Conservation (phyloP, 345 rosid genomes). For the Passiflora organensis region DNA sequence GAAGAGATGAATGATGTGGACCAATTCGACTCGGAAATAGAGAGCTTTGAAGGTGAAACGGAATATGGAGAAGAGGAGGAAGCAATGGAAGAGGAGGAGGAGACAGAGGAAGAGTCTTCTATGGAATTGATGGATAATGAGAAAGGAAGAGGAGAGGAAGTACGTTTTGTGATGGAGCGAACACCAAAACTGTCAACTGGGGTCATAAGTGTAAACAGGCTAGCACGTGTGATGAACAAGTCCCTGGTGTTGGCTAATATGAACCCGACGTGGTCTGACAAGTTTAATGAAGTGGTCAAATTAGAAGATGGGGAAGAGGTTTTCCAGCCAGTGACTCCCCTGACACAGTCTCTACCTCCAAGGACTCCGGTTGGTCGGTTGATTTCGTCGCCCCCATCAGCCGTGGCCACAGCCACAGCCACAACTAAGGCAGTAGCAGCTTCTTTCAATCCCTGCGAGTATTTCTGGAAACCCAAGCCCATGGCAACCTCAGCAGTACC, state of each 20-base stretch:
- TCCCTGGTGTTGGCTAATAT: slow-evolving; percentile 39
- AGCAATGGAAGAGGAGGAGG: slow-evolving; percentile 17
- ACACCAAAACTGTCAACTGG: slow-evolving; percentile 35
- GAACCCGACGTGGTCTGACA: slow-evolving; percentile 47
- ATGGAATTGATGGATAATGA: slow-evolving; percentile 9
- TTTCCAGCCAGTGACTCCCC: slow-evolving; percentile 22
- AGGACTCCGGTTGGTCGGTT: slow-evolving; percentile 37
- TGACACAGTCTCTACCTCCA: slow-evolving; percentile 59
- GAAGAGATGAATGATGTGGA: slow-evolving; percentile 7
- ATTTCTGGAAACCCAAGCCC: slow-evolving; percentile 51
- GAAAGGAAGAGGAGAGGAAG: slow-evolving; percentile 8
- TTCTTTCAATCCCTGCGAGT: slow-evolving; percentile 58
- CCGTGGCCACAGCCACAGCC: slow-evolving; percentile 14
- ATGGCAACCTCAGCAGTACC: slow-evolving; percentile 8
- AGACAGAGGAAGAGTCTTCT: slow-evolving; percentile 16
- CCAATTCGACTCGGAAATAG: slow-evolving; percentile 16
- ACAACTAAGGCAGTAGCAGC: slow-evolving; percentile 25
- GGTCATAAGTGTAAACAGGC: slow-evolving; percentile 42
- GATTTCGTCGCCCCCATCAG: slow-evolving; percentile 25
- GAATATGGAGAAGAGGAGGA: slow-evolving; percentile 18
- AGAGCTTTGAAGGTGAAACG: slow-evolving; percentile 3
- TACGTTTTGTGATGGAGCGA: slow-evolving; percentile 22
- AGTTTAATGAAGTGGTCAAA: slow-evolving; percentile 21
- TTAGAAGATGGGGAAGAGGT: slow-evolving; percentile 23
- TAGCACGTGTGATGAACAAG: slow-evolving; percentile 48